Base-by-base conservation (phyloP, 192 early-diverging fungal genomes). In the Backusella psychrophila region DNA sequence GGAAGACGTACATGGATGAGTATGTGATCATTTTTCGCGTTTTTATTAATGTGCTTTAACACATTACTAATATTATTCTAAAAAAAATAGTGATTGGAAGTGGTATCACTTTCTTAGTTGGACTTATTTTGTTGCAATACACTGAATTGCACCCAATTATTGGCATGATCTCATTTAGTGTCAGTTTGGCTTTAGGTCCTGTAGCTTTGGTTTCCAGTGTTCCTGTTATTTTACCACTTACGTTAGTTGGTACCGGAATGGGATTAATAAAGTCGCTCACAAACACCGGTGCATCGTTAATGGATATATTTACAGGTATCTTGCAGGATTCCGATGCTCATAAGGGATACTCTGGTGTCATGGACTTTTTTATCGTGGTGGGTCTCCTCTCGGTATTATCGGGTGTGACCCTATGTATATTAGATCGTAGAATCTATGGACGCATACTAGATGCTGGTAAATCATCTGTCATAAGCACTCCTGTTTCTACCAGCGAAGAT, bases 201-300 rank as follows among this genome's bases (percentile, higher is more conserved):
- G 80, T 91, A 69, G 77, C 83, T 9, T 80, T 87, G 39, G 86
- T 91, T 53, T 88, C 88, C 0, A 84, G 87, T 9, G 85, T 91
- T 4, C 87, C 89, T 44, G 82, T 91, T 3, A 82, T 87, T 14
- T 67, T 91, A 21, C 89, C 86, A 5, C 80, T 83, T 26, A 81
- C 65, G 63, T 79, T 87, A 8, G 80, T 90, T 9, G 90, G 90
- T 29, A 90, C 90, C 0, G 90, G 84, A n/a, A 75, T 90, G 71
- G 90, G 90, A 4, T 80, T 91, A 12, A 87, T 88, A 84, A 91
- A 91, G 72, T 88, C 86, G 9, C 85, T 85, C 2, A 86, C 85
- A 76, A 91, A 90, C 73, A 86, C 86, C 14, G 90, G 89, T 17
- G 83, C 84, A 4, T 86, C 89, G 1, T 81, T 89, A 17, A 84